Conservation (phyloP, 2,329 filamentous ascomycete genomes). For the Trichoderma harzianum region DNA sequence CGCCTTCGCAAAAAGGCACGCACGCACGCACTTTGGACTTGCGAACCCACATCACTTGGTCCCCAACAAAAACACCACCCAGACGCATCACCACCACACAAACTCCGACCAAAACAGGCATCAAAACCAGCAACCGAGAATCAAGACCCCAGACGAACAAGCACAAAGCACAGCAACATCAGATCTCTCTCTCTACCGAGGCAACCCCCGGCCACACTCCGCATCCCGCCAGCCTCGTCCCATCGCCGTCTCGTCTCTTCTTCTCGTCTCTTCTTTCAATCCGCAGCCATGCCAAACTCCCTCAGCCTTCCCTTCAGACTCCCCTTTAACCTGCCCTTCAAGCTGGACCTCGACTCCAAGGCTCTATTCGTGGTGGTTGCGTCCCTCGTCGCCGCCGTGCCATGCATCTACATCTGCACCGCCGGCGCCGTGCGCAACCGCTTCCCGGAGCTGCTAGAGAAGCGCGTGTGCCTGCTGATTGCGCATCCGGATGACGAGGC, state of each 20-base stretch:
- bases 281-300: conserved; percentile 8
- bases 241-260: not conserved
- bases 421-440: conserved; percentile 44
- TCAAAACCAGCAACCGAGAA: not conserved
- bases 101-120: not conserved
- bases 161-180: not conserved
- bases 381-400: conserved; percentile 39
- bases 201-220: not conserved
- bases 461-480: conserved; percentile 87
- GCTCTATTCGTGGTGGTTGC: conserved; percentile 25
- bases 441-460: conserved; percentile 69
- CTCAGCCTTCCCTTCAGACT: conserved; percentile 10
- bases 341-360: conserved; percentile 5
- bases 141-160: not conserved
- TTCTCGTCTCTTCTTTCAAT: not conserved
- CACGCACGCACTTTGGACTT: not conserved
- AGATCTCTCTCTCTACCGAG: not conserved
- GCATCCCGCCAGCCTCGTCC: not conserved
- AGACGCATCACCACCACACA: not conserved
- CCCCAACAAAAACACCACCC: not conserved
- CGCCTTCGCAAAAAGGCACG: not conserved
- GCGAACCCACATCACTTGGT: not conserved
- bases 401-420: conserved; percentile 52
- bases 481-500: conserved; percentile 98
- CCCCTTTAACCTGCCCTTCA: not conserved